Evolutionary conservation across 164 flowering plant genomes (phyloP), one percentile per base, ranked within the genome.

Genomic region (Magnolia kwangsiensis): DNA sequence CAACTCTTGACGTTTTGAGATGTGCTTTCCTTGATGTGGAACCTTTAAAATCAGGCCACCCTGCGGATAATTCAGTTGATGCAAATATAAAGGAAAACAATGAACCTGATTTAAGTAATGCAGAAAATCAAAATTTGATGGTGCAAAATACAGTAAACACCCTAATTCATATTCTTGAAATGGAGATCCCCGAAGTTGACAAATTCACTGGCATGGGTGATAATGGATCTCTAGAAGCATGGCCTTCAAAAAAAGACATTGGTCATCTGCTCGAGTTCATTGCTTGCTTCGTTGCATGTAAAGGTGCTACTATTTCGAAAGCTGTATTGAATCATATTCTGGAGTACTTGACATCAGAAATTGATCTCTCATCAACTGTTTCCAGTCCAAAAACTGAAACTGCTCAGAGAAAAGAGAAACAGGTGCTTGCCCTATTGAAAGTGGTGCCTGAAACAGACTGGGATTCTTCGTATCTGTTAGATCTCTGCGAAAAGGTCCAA

Each of bases 211-310:
- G 78, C 65, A 76, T 61, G 50, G 84, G 84, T 78, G 85, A 79
- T 31, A 58, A 51, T 76, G 84, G 72, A 72, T 80, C 77, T 14
- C 70, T 71, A 45, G 87, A 85, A 75, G 71, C 78, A 31, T 94
- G 98, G 97, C 97, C 99, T 84, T 90, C 95, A 66, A 87, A 81
- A 76, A 86, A 89, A 64, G 96, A 94, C 69, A 80, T 84, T 1
- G 87, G 89, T 31, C 82, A 87, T 79, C 69, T 94, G 11, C 86
- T 87, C 68, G 98, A 93, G 84, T 96, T 96, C 69, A 83, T 92
- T 78, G 91, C 96, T 69, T 79, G 78, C 78, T 93, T 86, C 83
- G 87, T 94, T 82, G 84, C 96, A 49, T 79, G 77, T 80, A 77
- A 80, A 81, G 85, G 79, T 77, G 93, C 92, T 75, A 78, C 69